Base-by-base conservation (phyloP, 225 moss, liverwort and hornwort genomes). In the Asterella californica region DNA sequence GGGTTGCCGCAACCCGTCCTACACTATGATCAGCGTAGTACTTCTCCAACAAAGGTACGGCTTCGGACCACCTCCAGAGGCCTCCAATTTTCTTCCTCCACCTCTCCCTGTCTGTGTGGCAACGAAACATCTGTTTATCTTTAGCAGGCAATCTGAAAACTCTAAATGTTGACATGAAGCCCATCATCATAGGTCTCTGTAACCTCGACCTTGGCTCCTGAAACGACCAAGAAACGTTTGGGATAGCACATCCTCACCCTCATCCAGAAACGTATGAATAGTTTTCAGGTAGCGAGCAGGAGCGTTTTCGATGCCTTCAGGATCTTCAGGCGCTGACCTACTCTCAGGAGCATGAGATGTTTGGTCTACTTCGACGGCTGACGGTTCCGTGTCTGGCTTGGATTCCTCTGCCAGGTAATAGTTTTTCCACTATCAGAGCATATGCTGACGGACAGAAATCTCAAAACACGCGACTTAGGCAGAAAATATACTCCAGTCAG, bases 51-150 rank as follows among this genome's bases (percentile, higher is more conserved):
- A 88, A 54, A 25, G 88, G 88, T 34, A 88, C 88, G 47, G 88
- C 88, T 82, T 88, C 84, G 60, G 88, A 88, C 88, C 88, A 88
- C 75, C 78, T 88, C 88, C 88, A 88, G 55, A 86, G 83, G 14
- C 88, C 88, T 49, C 88, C 88, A 70, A 88, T 82, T 77, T 86
- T 88, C 79, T 88, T 88, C 73, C 88, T 73, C 88, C 88, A 88
- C 34, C 67, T 65, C 75, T 86, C 88, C 62, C 88, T 88, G 54
- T 88, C 88, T 86, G 83, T 74, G 45, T 7, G 29, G 14, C 52
- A 71, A 22, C 19, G 71, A 71, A 25, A 27, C 47, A 67, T 67
- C 21, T 36, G 36, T 18, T 18, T 36, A 67, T 4, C 19, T 67
- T 36, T 34, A 19, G 15, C n/a, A 72, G 27, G 47, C 47, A 47